phyloP scores from a whole-genome alignment of 148 eudicot species.

The Beta vulgaris region DNA sequence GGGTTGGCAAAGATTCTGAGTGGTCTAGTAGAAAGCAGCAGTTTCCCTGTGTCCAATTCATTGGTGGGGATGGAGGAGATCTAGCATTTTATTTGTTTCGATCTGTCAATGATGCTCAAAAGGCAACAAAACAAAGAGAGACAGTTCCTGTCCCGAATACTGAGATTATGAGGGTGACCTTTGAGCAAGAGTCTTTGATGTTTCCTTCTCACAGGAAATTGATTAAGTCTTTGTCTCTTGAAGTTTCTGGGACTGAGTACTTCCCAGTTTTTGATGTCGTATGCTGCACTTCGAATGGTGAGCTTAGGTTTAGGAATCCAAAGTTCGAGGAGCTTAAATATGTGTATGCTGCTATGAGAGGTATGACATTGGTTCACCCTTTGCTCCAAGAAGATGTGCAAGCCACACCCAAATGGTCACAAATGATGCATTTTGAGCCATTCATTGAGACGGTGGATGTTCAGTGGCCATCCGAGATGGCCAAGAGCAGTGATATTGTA shows the following conservation, averaged over 20 bases:
- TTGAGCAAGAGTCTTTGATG: conserved; percentile 49
- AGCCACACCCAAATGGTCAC: conserved; percentile 38
- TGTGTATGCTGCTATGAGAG: conserved; percentile 48
- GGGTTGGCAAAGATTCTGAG: conserved; percentile 58
- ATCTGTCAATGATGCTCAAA: conserved; percentile 49
- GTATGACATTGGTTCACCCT: conserved; percentile 52
- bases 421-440: conserved; percentile 39
- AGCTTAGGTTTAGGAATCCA: conserved; percentile 51
- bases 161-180: conserved; percentile 62
- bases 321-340: conserved; percentile 59
- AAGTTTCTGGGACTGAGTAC: conserved; percentile 46
- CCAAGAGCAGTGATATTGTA: conserved; percentile 44
- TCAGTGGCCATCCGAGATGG: conserved; percentile 54
- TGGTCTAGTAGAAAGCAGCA: conserved; percentile 56
- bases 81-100: conserved; percentile 52
- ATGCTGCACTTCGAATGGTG: conserved; percentile 41
- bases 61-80: conserved; percentile 71
- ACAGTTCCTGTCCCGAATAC: conserved; percentile 47
- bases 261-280: conserved; percentile 62
- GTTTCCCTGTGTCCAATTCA: conserved; percentile 53
- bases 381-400: conserved; percentile 44
- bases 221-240: conserved; percentile 47
- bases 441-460: conserved; percentile 79
- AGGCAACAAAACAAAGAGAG: conserved; percentile 46
- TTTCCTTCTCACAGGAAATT: conserved; percentile 48